Conservation (phyloP, 352 stramenopile species). For the Pythium aquatile region DNA sequence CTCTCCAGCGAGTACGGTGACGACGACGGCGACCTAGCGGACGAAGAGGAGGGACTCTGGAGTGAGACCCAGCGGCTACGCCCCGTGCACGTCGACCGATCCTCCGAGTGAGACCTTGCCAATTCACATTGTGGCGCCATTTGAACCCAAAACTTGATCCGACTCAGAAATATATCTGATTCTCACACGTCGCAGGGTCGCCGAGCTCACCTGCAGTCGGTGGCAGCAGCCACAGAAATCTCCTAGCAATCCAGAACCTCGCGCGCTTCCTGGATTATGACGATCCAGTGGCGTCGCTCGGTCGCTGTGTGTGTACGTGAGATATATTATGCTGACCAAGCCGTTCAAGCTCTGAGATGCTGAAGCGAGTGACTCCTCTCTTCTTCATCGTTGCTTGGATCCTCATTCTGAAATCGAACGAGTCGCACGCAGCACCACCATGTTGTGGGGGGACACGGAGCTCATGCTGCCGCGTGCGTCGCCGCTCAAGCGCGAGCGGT, state of each 20-base stretch:
- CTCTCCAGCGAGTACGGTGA: constrained; percentile 24
- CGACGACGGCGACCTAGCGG: constrained; percentile 15
- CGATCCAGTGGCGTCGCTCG: not conserved
- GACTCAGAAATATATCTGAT: not conserved
- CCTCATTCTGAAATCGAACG: not conserved
- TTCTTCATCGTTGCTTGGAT: not conserved
- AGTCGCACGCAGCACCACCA: not conserved
- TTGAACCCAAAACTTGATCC: not conserved
- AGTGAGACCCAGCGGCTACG: constrained; percentile 22
- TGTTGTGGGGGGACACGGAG: not conserved
- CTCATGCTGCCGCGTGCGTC: not conserved
- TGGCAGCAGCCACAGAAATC: not conserved
- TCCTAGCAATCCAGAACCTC: not conserved
- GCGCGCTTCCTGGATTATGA: too few relatives aligned
- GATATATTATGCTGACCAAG: constrained; percentile 4
- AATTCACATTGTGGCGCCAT: not conserved
- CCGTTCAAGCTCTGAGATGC: not conserved
- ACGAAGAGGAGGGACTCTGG: constrained; percentile 20
- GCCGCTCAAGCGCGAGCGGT: not conserved
- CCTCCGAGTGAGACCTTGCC: not conserved
- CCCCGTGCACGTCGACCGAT: constrained; percentile 16
- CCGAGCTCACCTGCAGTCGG: not conserved
- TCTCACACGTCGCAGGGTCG: constrained; percentile 1
- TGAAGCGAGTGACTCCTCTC: not conserved
- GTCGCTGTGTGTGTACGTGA: not conserved